Percentiles rank a stretch among this genome's conserved stretches.
phyloP scores from a whole-genome alignment of 805 yeast genomes.

The Candida nonsorbophila region DNA sequence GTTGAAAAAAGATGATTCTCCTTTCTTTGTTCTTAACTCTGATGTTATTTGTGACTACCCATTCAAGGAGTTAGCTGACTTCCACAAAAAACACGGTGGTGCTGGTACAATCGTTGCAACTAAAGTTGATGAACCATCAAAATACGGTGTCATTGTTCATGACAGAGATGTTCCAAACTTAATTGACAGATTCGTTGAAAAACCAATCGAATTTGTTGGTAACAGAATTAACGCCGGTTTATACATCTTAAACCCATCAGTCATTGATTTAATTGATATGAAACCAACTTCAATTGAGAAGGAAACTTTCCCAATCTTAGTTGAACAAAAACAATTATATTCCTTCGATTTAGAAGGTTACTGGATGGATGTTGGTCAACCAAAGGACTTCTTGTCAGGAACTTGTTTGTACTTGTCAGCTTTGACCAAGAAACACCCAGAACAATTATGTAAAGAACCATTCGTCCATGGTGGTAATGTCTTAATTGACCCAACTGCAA shows the following conservation, averaged over 20 bases:
- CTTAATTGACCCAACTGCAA: slow-evolving; percentile 91
- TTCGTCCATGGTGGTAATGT: slow-evolving; percentile 82
- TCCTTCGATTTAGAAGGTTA: slow-evolving; percentile 97
- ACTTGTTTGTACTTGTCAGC: slow-evolving; percentile 88
- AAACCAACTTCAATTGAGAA: slow-evolving; percentile 99
- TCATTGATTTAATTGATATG: slow-evolving; percentile 92
- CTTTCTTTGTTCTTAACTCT: slow-evolving; percentile 96
- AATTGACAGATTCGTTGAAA: slow-evolving; percentile 98
- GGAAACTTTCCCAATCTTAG: slow-evolving; percentile 97
- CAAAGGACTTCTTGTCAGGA: slow-evolving; percentile 98
- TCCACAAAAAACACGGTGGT: slow-evolving; percentile 96
- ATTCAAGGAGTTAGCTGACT: slow-evolving; percentile 81
- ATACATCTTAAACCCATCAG: slow-evolving; percentile 96
- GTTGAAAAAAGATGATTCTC: slow-evolving; percentile 89
- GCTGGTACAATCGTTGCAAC: slow-evolving; percentile 98
- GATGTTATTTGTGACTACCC: slow-evolving; percentile 99
- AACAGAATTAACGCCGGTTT: slow-evolving; percentile 99
- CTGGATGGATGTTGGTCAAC: slow-evolving; percentile 99
- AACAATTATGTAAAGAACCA: slow-evolving; percentile 59
- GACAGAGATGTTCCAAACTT: slow-evolving; percentile 92
- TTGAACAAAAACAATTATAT: slow-evolving; percentile 81
- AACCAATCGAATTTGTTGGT: slow-evolving; percentile 99
- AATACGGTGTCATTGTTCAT: slow-evolving; percentile 98
- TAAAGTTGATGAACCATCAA: slow-evolving; percentile 98
- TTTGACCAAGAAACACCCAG: slow-evolving; percentile 73